Conservation (phyloP, 257 asterid species). For the Thymus quinquecostatus region DNA sequence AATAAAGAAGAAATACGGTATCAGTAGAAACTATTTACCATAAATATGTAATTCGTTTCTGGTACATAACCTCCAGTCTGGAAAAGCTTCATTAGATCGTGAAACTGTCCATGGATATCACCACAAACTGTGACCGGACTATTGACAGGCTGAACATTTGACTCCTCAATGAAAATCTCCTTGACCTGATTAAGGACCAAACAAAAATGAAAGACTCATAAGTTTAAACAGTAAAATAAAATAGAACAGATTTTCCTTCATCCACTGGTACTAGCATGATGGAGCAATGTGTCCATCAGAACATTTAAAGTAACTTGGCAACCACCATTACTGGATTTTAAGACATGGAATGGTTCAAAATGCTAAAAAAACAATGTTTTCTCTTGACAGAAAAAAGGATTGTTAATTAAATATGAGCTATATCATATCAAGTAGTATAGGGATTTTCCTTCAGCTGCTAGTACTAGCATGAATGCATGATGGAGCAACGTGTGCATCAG, state of each 20-base stretch:
- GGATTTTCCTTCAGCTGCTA: no score
- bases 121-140: conserved; percentile 99
- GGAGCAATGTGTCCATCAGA: background rate
- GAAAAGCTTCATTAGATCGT: conserved; percentile 96
- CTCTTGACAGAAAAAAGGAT: no score
- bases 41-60: conserved; percentile 92
- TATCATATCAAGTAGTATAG: no score
- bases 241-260: background rate
- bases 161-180: conserved; percentile 97
- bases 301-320: no score
- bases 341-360: no score
- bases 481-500: conserved; percentile 13
- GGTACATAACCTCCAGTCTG: conserved; percentile 99
- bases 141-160: conserved; percentile 98
- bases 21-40: conserved; percentile 53
- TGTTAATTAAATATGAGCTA: no score
- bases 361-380: no score
- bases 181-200: conserved; percentile 64
- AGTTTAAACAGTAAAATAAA: conserved; percentile 1
- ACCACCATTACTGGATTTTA: no score
- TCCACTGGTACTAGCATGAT: no score
- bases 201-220: background rate
- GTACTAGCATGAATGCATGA: background rate
- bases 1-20: background rate
- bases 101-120: conserved; percentile 98